These are phyloP conservation scores for Rubia balearica DNA, from an alignment of 305 asterid genomes.

Conservation along the genomic window DNA sequence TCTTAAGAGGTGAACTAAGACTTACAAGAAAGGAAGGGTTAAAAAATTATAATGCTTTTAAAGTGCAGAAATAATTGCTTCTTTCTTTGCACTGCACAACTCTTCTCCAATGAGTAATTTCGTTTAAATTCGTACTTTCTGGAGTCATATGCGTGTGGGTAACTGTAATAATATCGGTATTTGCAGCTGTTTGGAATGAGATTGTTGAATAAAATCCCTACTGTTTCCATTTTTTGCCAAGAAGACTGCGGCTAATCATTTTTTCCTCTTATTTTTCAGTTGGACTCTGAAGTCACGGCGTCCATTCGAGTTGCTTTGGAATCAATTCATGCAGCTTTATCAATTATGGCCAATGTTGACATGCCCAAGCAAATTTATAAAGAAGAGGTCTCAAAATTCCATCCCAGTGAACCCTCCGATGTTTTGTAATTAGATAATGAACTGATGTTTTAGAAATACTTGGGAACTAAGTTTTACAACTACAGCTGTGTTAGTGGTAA, in stretches of 20 bases:
- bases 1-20: neutral
- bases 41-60: neutral
- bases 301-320: conserved; percentile 79
- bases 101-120: neutral
- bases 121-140: neutral
- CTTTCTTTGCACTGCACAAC: neutral
- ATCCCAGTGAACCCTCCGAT: conserved; percentile 6
- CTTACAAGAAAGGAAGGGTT: neutral
- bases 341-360: conserved; percentile 70
- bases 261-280: conserved; percentile 44
- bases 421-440: neutral
- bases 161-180: neutral
- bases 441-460: neutral
- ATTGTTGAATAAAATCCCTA: neutral
- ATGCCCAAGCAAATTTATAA: conserved; percentile 94
- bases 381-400: conserved; percentile 68
- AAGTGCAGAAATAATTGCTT: neutral
- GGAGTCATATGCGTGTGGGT: neutral
- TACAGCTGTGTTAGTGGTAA: neutral
- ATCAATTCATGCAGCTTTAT: conserved; percentile 90
- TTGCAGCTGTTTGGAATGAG: neutral
- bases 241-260: conserved; percentile 5
- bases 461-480: conserved; percentile 4
- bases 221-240: neutral
- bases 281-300: conserved; percentile 69